phyloP scores from a whole-genome alignment of 179 eudicot species.

The Amaranthus tricolor region DNA sequence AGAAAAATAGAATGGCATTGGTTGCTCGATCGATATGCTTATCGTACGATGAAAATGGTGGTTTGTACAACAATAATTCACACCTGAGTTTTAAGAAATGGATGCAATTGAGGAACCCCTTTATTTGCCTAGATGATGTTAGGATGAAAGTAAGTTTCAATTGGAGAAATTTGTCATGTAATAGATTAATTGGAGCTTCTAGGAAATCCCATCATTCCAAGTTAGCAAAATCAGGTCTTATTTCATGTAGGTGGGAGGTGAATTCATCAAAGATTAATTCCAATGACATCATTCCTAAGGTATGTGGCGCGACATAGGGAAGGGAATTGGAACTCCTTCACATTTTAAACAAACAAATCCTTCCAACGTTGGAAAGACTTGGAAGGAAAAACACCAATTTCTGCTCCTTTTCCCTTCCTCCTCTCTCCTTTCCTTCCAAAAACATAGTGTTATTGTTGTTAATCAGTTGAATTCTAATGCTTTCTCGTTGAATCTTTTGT shows the following conservation, averaged over 20 bases:
- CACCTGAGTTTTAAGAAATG: constrained; percentile 31
- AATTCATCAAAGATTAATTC: constrained; percentile 26
- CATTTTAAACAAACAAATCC: too few species aligned
- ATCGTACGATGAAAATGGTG: constrained; percentile 44
- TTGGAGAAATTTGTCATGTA: constrained; percentile 31
- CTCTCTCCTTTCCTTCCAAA: too few species aligned
- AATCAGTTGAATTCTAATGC: constrained; percentile 1
- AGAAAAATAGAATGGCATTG: constrained; percentile 51
- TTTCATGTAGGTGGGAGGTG: constrained; percentile 33
- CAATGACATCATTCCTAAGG: constrained; percentile 37
- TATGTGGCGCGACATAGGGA: constrained; percentile 12
- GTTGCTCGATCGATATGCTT: constrained; percentile 45
- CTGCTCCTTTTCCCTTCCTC: too few species aligned
- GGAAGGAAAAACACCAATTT: too few species aligned
- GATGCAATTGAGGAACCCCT: constrained; percentile 35
- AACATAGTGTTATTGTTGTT: constrained; percentile 2
- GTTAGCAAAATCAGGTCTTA: constrained; percentile 28
- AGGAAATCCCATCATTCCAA: constrained; percentile 23
- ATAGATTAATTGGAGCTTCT: constrained; percentile 32
- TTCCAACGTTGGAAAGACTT: too few species aligned
- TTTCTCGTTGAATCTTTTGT: constrained; percentile 19
- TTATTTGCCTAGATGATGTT: constrained; percentile 31
- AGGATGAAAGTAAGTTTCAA: constrained; percentile 37
- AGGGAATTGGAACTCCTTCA: not conserved
- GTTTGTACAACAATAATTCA: constrained; percentile 23